Evolutionary conservation across 1,284 basidiomycete genomes (phyloP).

Genomic region (Fomes fomentarius): DNA sequence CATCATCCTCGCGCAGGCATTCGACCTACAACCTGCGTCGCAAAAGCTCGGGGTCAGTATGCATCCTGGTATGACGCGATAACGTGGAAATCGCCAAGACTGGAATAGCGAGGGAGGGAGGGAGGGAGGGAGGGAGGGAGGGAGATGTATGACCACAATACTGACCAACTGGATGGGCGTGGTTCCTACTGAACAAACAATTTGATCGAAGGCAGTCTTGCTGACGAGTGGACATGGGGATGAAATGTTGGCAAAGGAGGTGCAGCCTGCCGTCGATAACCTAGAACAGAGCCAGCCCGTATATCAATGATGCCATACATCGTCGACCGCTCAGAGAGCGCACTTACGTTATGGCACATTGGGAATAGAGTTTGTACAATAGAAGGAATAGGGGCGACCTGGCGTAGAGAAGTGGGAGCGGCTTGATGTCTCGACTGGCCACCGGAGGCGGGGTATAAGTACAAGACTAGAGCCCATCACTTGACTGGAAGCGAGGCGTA

Average conservation of each 20-base stretch:
- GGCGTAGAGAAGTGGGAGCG: constrained; percentile 23
- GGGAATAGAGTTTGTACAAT: constrained; percentile 25
- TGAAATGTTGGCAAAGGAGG: constrained; percentile 74
- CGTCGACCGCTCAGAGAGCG: not conserved
- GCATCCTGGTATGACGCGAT: constrained; percentile 1
- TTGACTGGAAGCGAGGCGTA: constrained; percentile 32
- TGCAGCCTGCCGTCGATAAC: constrained; percentile 79
- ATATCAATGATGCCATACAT: constrained; percentile 5
- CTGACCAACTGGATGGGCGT: constrained; percentile 60
- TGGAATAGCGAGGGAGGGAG: not conserved
- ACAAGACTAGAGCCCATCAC: constrained; percentile 31
- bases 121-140: constrained; percentile 1
- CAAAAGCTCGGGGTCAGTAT: constrained; percentile 11
- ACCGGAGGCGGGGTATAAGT: constrained; percentile 19
- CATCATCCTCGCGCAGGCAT: constrained; percentile 69
- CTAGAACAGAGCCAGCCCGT: constrained; percentile 38
- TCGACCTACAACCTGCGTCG: constrained; percentile 59
- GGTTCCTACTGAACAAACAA: constrained; percentile 74
- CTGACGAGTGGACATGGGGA: constrained; percentile 68
- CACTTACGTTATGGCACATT: constrained; percentile 81
- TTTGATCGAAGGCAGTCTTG: constrained; percentile 66
- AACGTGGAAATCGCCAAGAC: not conserved
- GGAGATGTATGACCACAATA: not conserved
- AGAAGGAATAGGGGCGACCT: constrained; percentile 18
- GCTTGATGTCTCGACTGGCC: constrained; percentile 15